Evolutionary conservation across 2,329 filamentous ascomycete species (phyloP).

Genomic region (Biscogniauxia mediterranea): DNA sequence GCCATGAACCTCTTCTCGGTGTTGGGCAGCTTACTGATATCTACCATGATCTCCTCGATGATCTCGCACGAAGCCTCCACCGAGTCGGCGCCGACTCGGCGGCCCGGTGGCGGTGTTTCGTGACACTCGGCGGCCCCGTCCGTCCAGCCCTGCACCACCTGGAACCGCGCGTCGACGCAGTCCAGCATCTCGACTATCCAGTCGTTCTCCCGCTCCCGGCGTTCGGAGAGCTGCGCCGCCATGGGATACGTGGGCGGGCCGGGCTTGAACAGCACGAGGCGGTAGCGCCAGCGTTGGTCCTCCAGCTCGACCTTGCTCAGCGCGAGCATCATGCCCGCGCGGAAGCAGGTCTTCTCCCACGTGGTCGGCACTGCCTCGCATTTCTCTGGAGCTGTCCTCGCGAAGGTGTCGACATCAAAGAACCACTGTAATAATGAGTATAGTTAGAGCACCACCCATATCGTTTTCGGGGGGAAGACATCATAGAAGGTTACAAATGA

Average conservation of each 20-base stretch:
- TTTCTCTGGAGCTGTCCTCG: neutral
- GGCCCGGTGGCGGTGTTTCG: neutral
- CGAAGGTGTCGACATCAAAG: slow-evolving; percentile 9
- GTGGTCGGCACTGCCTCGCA: slow-evolving; percentile 3
- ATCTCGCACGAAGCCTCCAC: slow-evolving; percentile 16
- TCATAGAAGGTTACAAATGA: too few relatives aligned
- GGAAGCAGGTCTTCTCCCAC: slow-evolving; percentile 16
- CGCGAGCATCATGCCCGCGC: slow-evolving; percentile 15
- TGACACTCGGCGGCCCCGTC: slow-evolving; percentile 8
- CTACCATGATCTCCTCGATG: slow-evolving; percentile 15
- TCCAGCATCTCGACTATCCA: slow-evolving; percentile 10
- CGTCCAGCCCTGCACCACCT: slow-evolving; percentile 6
- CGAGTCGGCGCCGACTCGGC: slow-evolving; percentile 8
- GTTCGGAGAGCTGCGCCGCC: slow-evolving; percentile 2
- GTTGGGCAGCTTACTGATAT: slow-evolving; percentile 4
- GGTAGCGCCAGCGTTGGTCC: neutral
- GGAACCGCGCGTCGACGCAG: neutral
- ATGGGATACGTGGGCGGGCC: slow-evolving; percentile 4
- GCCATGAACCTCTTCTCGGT: neutral
- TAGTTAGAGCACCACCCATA: too few relatives aligned
- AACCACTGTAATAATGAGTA: slow-evolving; percentile 11
- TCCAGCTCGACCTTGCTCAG: slow-evolving; percentile 2
- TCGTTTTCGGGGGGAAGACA: too few relatives aligned
- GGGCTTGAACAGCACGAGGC: slow-evolving; percentile 15
- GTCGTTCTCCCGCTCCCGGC: slow-evolving; percentile 7